Base-by-base conservation (phyloP, 306 rosid species). In the Malus fusca region DNA sequence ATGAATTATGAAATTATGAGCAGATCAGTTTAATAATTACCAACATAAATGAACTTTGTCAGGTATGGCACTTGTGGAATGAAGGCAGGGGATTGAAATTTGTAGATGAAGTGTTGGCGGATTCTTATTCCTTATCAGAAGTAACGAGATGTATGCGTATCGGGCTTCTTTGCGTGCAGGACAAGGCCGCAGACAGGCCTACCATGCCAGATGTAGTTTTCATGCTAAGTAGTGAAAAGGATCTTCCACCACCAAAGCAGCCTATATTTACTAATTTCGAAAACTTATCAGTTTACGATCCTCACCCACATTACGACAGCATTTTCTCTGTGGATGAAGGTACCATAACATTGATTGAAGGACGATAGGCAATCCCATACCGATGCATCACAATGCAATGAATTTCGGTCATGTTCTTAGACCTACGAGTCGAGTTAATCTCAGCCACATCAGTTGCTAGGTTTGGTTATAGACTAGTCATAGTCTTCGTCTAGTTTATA, bases 91-190 rank as follows among this genome's bases (percentile, higher is more conserved):
- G 42, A 21, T 18, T 63, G 5, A 21, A 70, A 13, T 63, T 71
- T 4, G 60, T 55, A 6, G 81, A 78, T 48, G 37, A 35, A 33
- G 46, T 11, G 17, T 46, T 78, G 40, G 61, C 43, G 3, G 28
- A 33, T 6, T 30, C 53, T 8, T 55, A 0, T 22, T 61, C 44
- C 4, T 5, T n/a, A 30, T 11, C 25, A 21, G 81, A 70, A 33
- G 59, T 60, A 11, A 43, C 33, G 62, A 77, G 72, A 70, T 78
- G 69, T 42, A 8, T 79, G 18, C 43, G 78, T 25, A 37, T 82
- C 4, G 82, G 79, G 9, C 85, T 78, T 31, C 79, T 82, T 1
- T 82, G 82, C 18, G 79, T 78, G 2, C 85, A 82, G 21, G 80
- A 82, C 30, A 66, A 40, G 17, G 73, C 79, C 4, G 33, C 43